Evolutionary conservation across 805 yeast genomes (phyloP).

Genomic region (Hermanozyma aechmeae): DNA sequence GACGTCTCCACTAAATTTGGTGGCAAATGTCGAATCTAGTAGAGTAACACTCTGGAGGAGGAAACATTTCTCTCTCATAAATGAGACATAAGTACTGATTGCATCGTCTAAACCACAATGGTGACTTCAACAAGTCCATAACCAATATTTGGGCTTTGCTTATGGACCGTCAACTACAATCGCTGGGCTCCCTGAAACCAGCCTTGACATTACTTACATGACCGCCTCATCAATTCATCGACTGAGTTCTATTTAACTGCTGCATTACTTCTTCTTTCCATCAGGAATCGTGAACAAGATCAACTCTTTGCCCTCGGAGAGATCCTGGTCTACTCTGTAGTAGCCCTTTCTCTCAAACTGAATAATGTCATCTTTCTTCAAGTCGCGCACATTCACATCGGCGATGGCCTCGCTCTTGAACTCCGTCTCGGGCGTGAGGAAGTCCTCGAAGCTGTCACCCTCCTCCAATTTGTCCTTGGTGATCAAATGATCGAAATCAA

Average conservation of each 20-base stretch:
- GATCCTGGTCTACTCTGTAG: conserved; percentile 65
- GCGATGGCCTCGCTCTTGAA: conserved; percentile 73
- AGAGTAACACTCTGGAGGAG: too few relatives aligned
- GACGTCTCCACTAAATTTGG: too few relatives aligned
- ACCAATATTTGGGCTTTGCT: too few relatives aligned
- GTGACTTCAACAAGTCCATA: too few relatives aligned
- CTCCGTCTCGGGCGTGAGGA: conserved; percentile 79
- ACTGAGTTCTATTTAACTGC: not conserved
- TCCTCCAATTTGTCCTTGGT: conserved; percentile 93
- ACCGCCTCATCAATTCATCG: too few relatives aligned
- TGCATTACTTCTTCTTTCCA: conserved; percentile 45
- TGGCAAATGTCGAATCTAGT: too few relatives aligned
- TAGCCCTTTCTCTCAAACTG: conserved; percentile 98
- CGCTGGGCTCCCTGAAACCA: too few relatives aligned
- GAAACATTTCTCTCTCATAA: too few relatives aligned
- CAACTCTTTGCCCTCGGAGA: conserved; percentile 50
- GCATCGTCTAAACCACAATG: too few relatives aligned
- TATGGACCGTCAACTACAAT: too few relatives aligned
- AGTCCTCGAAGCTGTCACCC: conserved; percentile 88
- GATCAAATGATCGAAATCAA: conserved; percentile 90
- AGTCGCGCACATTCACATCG: conserved; percentile 64
- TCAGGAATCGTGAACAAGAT: conserved; percentile 92
- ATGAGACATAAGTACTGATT: too few relatives aligned
- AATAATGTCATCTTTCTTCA: conserved; percentile 80
- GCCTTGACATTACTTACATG: too few relatives aligned